Conservation (phyloP, 169 alveolate species). For the Ophryocystis elektroscirrha region DNA sequence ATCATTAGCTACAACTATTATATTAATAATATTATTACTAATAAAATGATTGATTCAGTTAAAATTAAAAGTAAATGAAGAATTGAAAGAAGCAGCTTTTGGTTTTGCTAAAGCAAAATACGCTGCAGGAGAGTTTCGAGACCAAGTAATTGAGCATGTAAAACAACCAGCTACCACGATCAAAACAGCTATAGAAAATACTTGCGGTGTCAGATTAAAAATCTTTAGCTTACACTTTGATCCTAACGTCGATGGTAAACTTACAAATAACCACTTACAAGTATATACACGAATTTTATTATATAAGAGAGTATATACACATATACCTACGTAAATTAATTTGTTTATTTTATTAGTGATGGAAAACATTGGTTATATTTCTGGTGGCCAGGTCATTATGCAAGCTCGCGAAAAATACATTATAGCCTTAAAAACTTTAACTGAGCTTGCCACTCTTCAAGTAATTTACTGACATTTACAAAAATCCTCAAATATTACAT, state of each 20-base stretch:
- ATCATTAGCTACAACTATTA: too few relatives aligned
- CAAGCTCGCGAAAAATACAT: conserved; percentile 32
- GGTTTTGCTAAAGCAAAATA: conserved; percentile 59
- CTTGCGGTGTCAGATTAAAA: conserved; percentile 70
- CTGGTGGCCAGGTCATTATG: conserved; percentile 36
- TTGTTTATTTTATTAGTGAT: not conserved
- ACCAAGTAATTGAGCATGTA: conserved; percentile 36
- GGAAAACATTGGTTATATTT: conserved; percentile 29
- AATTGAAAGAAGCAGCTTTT: conserved; percentile 45
- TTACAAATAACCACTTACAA: conserved; percentile 6
- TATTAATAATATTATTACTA: too few relatives aligned
- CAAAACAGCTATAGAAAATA: conserved; percentile 49
- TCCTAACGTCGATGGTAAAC: conserved; percentile 35
- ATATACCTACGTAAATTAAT: not conserved
- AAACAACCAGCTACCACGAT: conserved; percentile 52
- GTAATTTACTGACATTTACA: conserved; percentile 1
- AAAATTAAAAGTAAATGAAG: conserved; percentile 53
- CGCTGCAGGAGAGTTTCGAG: conserved; percentile 55
- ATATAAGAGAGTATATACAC: not conserved
- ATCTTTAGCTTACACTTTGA: conserved; percentile 44
- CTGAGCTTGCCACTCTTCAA: conserved; percentile 59
- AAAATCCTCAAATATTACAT: too few relatives aligned
- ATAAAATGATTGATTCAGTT: conserved; percentile 5
- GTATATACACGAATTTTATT: not conserved
- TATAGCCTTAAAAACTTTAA: conserved; percentile 27